Conservation (phyloP, 306 rosid species). For the Prunus padus region DNA sequence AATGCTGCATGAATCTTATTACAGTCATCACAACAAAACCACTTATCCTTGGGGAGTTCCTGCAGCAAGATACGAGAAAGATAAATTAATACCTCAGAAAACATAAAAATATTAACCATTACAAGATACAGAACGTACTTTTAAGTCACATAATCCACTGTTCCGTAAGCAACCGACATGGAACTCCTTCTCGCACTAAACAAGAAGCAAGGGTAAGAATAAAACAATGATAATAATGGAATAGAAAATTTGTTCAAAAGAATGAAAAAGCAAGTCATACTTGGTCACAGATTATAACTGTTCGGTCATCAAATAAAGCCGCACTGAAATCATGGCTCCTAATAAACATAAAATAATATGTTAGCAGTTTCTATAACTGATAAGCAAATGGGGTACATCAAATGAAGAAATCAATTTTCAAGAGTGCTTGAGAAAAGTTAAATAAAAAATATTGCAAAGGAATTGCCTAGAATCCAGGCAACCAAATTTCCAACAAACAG, state of each 20-base stretch:
- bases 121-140: conserved; percentile 49
- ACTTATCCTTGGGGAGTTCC: conserved; percentile 98
- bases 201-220: conserved; percentile 27
- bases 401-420: not conserved
- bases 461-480: not conserved
- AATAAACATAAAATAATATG: conserved; percentile 1
- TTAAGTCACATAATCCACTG: conserved; percentile 74
- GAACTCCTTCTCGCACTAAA: conserved; percentile 96
- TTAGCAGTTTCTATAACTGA: not conserved
- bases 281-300: conserved; percentile 94
- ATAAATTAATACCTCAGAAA: conserved; percentile 27
- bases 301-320: conserved; percentile 83
- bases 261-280: conserved; percentile 43
- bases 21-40: conserved; percentile 96
- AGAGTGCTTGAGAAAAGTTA: not conserved
- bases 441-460: not conserved
- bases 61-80: conserved; percentile 26
- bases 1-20: conserved; percentile 67
- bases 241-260: not conserved
- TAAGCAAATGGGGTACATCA: not conserved
- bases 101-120: conserved; percentile 16
- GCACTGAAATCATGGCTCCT: conserved; percentile 93
- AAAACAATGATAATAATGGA: not conserved
- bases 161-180: conserved; percentile 94
- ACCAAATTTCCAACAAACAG: not conserved